Evolutionary conservation across 805 yeast species (phyloP).

Genomic region (Starmerella asiatica): DNA sequence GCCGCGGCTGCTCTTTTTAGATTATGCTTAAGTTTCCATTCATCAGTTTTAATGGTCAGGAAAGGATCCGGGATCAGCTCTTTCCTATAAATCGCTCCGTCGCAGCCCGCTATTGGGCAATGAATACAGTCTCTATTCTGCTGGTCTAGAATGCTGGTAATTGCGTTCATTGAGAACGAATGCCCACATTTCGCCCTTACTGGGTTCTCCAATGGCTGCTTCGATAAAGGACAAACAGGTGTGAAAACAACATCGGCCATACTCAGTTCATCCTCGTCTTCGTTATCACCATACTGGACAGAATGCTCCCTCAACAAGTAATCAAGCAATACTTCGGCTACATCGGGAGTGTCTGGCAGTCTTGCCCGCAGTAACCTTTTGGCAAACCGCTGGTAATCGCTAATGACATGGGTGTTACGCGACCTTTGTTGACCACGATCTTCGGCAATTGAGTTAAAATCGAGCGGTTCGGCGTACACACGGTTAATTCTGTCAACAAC

Average conservation of each 20-base stretch:
- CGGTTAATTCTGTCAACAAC: no score
- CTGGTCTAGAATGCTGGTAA: background rate
- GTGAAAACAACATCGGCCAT: slow-evolving; percentile 5
- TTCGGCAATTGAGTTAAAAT: no score
- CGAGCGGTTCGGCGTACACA: no score
- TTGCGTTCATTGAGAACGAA: slow-evolving; percentile 6
- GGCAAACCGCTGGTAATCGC: background rate
- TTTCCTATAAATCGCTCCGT: background rate
- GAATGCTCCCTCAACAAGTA: background rate
- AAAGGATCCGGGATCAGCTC: slow-evolving; percentile 9
- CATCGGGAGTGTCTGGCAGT: background rate
- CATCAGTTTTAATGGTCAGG: slow-evolving; percentile 1
- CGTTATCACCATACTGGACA: slow-evolving; percentile 4
- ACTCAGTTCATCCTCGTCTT: slow-evolving; percentile 3
- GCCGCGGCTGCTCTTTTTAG: no score
- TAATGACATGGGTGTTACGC: no score
- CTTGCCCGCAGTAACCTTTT: background rate
- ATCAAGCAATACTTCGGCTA: background rate
- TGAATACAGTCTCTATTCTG: background rate
- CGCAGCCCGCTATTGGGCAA: slow-evolving; percentile 16
- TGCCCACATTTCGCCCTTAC: slow-evolving; percentile 17
- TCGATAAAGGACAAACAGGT: slow-evolving; percentile 13
- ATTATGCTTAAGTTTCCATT: background rate
- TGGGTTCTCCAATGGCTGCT: slow-evolving; percentile 11
- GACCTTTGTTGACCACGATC: no score